Evolutionary conservation across 2,329 filamentous ascomycete genomes (phyloP).

Genomic region (Teratosphaeriaceae sp.): DNA sequence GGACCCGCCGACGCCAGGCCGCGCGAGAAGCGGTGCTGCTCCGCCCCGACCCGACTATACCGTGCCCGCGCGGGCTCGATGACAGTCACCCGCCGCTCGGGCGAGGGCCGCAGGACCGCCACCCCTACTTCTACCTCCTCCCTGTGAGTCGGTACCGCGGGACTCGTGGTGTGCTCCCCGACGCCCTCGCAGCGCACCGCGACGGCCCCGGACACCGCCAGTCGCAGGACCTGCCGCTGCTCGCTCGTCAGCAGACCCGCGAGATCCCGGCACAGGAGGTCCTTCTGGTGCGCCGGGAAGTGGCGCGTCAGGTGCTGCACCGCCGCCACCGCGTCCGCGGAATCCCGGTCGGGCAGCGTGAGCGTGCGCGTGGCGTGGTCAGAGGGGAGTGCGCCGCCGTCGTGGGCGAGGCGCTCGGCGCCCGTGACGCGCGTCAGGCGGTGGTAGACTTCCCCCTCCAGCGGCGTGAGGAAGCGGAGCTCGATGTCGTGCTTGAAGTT

Average conservation of each 20-base stretch:
- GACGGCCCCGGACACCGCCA: background rate
- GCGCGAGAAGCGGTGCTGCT: background rate
- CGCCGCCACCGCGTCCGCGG: conserved; percentile 1
- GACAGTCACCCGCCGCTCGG: background rate
- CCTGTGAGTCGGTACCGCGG: background rate
- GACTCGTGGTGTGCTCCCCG: background rate
- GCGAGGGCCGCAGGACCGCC: background rate
- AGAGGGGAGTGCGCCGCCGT: background rate
- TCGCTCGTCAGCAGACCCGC: conserved; percentile 1
- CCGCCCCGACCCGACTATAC: background rate
- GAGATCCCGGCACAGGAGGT: conserved; percentile 5
- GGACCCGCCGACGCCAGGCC: background rate
- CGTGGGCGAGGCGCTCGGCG: background rate
- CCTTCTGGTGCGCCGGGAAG: background rate
- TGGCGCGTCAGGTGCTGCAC: conserved; percentile 1
- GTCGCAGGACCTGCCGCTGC: conserved; percentile 4
- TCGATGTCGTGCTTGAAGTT: conserved; percentile 5
- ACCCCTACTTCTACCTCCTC: background rate
- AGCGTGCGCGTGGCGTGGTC: no score
- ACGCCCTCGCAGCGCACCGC: conserved; percentile 1
- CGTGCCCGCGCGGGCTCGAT: background rate
- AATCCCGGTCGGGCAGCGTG: conserved; percentile 4
- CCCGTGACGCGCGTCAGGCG: conserved; percentile 4
- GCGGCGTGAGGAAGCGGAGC: conserved; percentile 6
- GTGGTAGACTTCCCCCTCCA: conserved; percentile 3